Conservation (phyloP, 495 filamentous ascomycete genomes). For the Cladorrhinum samala region DNA sequence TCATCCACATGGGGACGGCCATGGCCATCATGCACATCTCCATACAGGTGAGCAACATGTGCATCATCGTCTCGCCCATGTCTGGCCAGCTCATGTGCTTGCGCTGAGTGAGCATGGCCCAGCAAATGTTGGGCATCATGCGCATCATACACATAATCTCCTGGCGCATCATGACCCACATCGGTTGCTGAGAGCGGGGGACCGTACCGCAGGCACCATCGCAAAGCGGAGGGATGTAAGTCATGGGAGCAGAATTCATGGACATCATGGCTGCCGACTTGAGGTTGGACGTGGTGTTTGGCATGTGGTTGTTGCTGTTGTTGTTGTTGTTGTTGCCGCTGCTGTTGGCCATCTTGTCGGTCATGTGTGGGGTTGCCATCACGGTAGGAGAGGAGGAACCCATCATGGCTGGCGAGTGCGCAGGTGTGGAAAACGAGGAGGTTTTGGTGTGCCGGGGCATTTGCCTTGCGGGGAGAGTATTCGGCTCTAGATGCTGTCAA, state of each 20-base stretch:
- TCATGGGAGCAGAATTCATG: constrained; percentile 13
- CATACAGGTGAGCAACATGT: constrained; percentile 19
- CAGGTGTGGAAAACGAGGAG: neutral
- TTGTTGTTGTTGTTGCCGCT: neutral
- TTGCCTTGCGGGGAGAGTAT: neutral
- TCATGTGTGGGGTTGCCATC: neutral
- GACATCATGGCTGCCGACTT: neutral
- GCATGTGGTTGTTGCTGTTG: neutral
- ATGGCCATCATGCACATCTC: constrained; percentile 26
- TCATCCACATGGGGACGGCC: constrained; percentile 23
- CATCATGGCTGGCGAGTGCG: neutral
- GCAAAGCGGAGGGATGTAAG: constrained; percentile 30
- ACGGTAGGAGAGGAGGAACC: neutral
- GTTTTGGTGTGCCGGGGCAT: neutral
- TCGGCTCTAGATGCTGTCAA: neutral
- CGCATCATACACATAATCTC: constrained; percentile 21
- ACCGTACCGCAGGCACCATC: constrained; percentile 33
- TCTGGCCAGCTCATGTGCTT: constrained; percentile 18
- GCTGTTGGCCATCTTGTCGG: neutral
- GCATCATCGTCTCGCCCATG: constrained; percentile 16
- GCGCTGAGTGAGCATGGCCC: constrained; percentile 17
- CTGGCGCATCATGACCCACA: constrained; percentile 17
- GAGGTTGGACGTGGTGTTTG: neutral
- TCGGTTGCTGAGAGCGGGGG: constrained; percentile 24
- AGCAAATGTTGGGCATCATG: constrained; percentile 20